Conservation (phyloP, 768 basidiomycete species). For the Pisolithus orientalis region DNA sequence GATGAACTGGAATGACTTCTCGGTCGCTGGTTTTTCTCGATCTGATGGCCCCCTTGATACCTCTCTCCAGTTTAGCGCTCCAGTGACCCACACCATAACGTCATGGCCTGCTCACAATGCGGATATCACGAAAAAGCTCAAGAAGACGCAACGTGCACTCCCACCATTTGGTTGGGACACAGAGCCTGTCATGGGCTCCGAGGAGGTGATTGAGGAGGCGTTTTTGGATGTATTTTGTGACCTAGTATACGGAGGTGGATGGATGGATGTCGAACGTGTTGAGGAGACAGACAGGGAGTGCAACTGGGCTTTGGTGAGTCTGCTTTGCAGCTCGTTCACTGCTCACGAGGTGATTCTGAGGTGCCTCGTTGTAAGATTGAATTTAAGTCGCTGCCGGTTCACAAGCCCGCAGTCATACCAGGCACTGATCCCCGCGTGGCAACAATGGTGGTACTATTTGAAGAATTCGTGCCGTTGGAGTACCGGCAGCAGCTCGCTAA, state of each 20-base stretch:
- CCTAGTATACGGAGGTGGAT: conserved; percentile 74
- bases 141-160: conserved; percentile 66
- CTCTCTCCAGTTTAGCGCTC: conserved; percentile 73
- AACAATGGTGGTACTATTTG: conserved; percentile 72
- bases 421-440: conserved; percentile 64
- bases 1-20: conserved; percentile 89
- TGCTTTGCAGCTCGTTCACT: not conserved
- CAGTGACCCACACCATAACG: conserved; percentile 51
- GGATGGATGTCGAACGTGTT: conserved; percentile 70
- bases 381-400: conserved; percentile 68
- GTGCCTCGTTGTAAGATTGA: conserved; percentile 52
- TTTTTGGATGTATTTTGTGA: conserved; percentile 88
- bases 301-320: conserved; percentile 85
- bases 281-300: conserved; percentile 78
- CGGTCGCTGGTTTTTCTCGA: conserved; percentile 74
- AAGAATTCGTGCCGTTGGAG: conserved; percentile 90
- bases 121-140: conserved; percentile 71
- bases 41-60: conserved; percentile 68
- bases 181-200: conserved; percentile 67
- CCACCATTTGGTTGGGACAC: conserved; percentile 94
- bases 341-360: not conserved
- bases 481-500: conserved; percentile 71
- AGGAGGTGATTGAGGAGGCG: conserved; percentile 83
- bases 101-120: conserved; percentile 71
- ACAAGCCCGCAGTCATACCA: conserved; percentile 12